A percentile compares a stretch with the other conserved stretches of the same genome.
Conservation (phyloP, 345 rosid species). For the Brassica incana region DNA sequence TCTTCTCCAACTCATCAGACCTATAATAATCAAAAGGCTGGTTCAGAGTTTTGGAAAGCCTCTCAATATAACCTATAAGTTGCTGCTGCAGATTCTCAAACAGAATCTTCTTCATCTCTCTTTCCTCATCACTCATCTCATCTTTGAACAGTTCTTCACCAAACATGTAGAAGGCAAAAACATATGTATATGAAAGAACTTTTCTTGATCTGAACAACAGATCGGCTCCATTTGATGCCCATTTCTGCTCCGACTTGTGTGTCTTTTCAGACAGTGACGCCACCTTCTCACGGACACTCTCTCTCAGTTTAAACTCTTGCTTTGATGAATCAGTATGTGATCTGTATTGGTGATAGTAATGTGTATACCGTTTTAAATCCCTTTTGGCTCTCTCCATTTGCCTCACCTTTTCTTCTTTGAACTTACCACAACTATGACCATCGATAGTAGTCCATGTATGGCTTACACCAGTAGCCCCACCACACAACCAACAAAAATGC, state of each 20-base stretch:
- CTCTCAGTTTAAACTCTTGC: conserved; percentile 49
- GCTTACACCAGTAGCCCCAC: conserved; percentile 55
- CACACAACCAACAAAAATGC: conserved; percentile 70
- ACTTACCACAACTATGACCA: conserved; percentile 60
- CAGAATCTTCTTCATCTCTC: conserved; percentile 42
- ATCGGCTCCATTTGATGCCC: conserved; percentile 49
- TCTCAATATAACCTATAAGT: conserved; percentile 82
- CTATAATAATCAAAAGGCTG: conserved; percentile 72
- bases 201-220: conserved; percentile 50
- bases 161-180: conserved; percentile 60
- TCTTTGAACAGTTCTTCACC: conserved; percentile 49
- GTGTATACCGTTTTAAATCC: conserved; percentile 50
- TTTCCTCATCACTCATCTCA: conserved; percentile 44
- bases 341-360: conserved; percentile 56
- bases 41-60: conserved; percentile 72
- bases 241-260: conserved; percentile 23
- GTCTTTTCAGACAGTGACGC: conserved; percentile 37
- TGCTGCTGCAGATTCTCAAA: conserved; percentile 92
- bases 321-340: conserved; percentile 57
- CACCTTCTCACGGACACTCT: conserved; percentile 32
- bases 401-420: conserved; percentile 40
- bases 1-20: conserved; percentile 52
- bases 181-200: conserved; percentile 53
- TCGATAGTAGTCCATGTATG: conserved; percentile 44
- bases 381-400: conserved; percentile 43